phyloP scores from a whole-genome alignment of 306 rosid genomes.

The Corylus heterophylla region DNA sequence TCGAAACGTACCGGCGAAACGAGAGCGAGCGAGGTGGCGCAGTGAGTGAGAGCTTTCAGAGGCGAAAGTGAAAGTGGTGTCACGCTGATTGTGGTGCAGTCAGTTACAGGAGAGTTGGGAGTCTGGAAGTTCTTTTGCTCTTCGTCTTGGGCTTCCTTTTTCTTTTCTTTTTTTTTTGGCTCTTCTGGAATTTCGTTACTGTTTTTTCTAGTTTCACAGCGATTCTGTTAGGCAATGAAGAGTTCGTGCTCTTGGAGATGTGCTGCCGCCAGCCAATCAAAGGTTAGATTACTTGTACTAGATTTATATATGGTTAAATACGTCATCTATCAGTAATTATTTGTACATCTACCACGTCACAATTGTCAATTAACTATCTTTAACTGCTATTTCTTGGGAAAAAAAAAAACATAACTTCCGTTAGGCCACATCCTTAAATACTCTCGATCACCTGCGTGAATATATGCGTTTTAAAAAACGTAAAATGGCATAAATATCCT shows the following conservation, averaged over 20 bases:
- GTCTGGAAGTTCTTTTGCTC: neutral
- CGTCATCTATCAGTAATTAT: no score
- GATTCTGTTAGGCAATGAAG: slow-evolving; percentile 33
- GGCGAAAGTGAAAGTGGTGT: neutral
- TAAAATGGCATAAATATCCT: no score
- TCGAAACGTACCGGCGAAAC: slow-evolving; percentile 16
- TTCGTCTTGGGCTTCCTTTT: neutral
- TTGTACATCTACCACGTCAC: no score
- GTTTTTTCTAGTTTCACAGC: neutral
- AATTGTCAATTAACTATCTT: no score
- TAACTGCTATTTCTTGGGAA: no score
- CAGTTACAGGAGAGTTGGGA: neutral
- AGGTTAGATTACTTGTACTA: neutral
- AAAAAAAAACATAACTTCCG: no score
- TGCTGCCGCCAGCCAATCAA: slow-evolving; percentile 12
- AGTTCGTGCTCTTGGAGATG: slow-evolving; percentile 32
- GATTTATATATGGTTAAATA: no score
- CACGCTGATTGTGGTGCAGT: neutral
- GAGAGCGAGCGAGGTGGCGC: neutral
- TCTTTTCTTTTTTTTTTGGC: neutral
- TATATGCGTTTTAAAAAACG: no score
- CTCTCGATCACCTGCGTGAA: no score
- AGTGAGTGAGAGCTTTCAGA: neutral
- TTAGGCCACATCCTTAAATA: no score
- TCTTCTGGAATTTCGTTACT: neutral